These are phyloP conservation scores for Xylariales sp. DNA, from an alignment of 2,329 filamentous ascomycete species.

Conservation along the genomic window DNA sequence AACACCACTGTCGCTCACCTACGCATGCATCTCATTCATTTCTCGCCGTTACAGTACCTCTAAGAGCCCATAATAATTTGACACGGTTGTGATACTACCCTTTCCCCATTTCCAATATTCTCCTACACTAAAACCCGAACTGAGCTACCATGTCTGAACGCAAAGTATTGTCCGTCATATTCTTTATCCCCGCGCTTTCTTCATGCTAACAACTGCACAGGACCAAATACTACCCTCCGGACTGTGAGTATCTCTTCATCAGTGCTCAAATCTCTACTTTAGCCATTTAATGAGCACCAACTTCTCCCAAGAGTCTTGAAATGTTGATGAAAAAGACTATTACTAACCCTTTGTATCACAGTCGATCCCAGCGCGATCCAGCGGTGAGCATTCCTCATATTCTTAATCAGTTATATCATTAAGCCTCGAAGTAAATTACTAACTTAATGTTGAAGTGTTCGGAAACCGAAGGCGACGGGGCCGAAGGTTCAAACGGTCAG, in stretches of 20 bases:
- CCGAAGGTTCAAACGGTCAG: conserved; percentile 88
- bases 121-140: conserved; percentile 9
- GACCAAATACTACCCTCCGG: conserved; percentile 72
- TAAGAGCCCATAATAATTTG: neutral
- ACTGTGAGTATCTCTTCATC: conserved; percentile 62
- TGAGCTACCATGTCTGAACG: conserved; percentile 56
- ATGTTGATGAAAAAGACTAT: neutral
- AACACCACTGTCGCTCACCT: neutral
- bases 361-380: conserved; percentile 85
- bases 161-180: conserved; percentile 53
- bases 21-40: neutral
- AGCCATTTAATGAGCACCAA: neutral
- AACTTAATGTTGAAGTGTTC: conserved; percentile 53
- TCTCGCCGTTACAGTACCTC: neutral
- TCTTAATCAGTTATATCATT: neutral
- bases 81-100: neutral
- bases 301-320: neutral
- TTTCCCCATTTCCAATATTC: neutral
- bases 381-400: conserved; percentile 53
- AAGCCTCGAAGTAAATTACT: neutral
- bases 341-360: conserved; percentile 26
- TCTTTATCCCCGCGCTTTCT: conserved; percentile 18
- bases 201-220: conserved; percentile 37
- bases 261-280: neutral
- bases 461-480: conserved; percentile 76